Conservation (phyloP, 306 rosid genomes). For the Bauhinia variegata region DNA sequence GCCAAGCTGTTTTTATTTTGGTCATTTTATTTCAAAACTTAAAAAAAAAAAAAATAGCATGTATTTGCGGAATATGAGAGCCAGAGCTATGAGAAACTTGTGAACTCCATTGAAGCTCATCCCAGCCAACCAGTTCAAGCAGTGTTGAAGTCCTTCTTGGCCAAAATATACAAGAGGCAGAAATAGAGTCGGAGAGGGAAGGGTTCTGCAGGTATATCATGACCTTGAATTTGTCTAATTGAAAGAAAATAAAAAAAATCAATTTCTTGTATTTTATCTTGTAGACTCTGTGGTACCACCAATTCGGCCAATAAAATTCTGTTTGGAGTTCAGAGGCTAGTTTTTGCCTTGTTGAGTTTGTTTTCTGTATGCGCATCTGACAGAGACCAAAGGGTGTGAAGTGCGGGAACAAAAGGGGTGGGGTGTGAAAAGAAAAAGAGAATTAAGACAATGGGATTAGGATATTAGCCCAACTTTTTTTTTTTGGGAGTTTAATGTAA, state of each 20-base stretch:
- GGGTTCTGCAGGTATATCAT: slow-evolving; percentile 9
- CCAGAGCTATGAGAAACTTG: slow-evolving; percentile 64
- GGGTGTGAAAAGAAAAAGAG: no score
- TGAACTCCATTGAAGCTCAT: slow-evolving; percentile 72
- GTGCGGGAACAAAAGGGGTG: no score
- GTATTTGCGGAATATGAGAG: slow-evolving; percentile 75
- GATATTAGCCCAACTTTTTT: no score
- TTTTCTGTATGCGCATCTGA: no score
- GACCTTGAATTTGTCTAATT: neutral
- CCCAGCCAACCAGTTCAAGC: slow-evolving; percentile 78
- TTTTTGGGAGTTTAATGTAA: no score
- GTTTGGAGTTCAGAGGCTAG: neutral
- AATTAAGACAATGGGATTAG: no score
- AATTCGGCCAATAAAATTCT: neutral
- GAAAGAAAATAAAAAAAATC: neutral
- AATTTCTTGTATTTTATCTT: slow-evolving; percentile 13
- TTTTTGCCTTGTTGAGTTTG: no score
- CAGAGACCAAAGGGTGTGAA: no score
- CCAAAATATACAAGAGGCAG: slow-evolving; percentile 86
- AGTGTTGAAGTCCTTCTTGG: slow-evolving; percentile 86
- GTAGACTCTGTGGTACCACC: neutral
- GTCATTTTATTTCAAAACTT: slow-evolving; percentile 11
- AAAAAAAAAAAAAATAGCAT: slow-evolving; percentile 51
- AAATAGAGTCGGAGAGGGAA: slow-evolving; percentile 49
- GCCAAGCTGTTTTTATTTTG: slow-evolving; percentile 4